A percentile compares a stretch with the other conserved stretches of the same genome.
phyloP scores from a whole-genome alignment of 441 rosid genomes.

The Populus hybrid region DNA sequence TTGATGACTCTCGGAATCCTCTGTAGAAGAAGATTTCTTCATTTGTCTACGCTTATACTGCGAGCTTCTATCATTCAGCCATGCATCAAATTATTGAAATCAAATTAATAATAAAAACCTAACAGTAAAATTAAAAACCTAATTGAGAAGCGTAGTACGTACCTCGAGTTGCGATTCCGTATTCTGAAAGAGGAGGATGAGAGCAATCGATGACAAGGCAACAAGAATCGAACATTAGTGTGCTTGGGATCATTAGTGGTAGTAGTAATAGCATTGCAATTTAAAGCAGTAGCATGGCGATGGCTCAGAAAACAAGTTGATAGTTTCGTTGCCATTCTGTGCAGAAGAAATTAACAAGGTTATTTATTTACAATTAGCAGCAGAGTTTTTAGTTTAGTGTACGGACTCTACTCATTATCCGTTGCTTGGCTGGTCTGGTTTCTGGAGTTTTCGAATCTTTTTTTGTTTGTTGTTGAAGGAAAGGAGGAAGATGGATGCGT shows the following conservation, averaged over 20 bases:
- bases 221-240: conserved; percentile 26
- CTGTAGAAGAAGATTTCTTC: conserved; percentile 48
- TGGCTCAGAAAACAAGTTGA: conserved; percentile 48
- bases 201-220: conserved; percentile 42
- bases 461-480: not conserved
- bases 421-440: not conserved
- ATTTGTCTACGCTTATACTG: conserved; percentile 39
- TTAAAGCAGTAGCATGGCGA: conserved; percentile 30
- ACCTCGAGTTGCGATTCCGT: conserved; percentile 73
- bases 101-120: not conserved
- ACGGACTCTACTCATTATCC: not conserved
- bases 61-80: conserved; percentile 29
- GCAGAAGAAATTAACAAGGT: too few species aligned
- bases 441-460: conserved; percentile 7
- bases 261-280: not conserved
- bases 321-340: conserved; percentile 37
- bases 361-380: too few species aligned
- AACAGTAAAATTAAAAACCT: not conserved
- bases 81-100: not conserved
- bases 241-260: not conserved
- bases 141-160: not conserved
- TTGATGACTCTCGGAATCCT: conserved; percentile 35
- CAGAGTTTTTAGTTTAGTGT: not conserved
- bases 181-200: conserved; percentile 71
- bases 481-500: not conserved